Conservation (phyloP, 441 rosid species). For the Euphorbia celastroides region DNA sequence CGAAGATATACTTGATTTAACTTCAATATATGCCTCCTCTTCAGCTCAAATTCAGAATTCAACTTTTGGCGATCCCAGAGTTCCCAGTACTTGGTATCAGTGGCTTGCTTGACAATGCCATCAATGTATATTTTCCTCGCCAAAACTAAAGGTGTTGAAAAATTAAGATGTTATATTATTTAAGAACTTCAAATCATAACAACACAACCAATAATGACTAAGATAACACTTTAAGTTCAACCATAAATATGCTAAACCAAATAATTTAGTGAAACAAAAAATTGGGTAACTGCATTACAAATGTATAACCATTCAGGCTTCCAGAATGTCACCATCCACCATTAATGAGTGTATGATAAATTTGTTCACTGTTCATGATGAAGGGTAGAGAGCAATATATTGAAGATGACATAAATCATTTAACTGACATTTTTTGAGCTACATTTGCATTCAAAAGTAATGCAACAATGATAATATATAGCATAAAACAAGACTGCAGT, state of each 20-base stretch:
- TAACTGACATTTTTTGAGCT: neutral
- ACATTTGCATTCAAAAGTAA: neutral
- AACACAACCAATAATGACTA: neutral
- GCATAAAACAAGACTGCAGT: neutral
- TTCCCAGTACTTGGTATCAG: conserved; percentile 76
- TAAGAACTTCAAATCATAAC: neutral
- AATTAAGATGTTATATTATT: conserved; percentile 8
- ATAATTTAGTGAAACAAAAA: neutral
- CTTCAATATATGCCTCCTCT: conserved; percentile 53
- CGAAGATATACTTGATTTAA: conserved; percentile 55
- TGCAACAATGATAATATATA: neutral
- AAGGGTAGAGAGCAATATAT: neutral
- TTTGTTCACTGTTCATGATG: neutral
- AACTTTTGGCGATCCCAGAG: conserved; percentile 87
- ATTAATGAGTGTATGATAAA: neutral
- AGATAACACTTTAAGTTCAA: neutral
- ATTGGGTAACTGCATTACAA: neutral
- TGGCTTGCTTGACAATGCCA: conserved; percentile 82
- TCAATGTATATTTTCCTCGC: conserved; percentile 73
- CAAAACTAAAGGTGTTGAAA: conserved; percentile 51
- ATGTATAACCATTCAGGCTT: neutral
- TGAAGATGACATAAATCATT: neutral
- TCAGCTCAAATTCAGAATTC: conserved; percentile 80
- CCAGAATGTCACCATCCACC: neutral
- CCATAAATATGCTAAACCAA: conserved; percentile 1